A percentile compares a stretch with the other conserved stretches of the same genome.
Evolutionary conservation across 1,284 basidiomycete species (phyloP).

Genomic region (Termitomyces sp.): DNA sequence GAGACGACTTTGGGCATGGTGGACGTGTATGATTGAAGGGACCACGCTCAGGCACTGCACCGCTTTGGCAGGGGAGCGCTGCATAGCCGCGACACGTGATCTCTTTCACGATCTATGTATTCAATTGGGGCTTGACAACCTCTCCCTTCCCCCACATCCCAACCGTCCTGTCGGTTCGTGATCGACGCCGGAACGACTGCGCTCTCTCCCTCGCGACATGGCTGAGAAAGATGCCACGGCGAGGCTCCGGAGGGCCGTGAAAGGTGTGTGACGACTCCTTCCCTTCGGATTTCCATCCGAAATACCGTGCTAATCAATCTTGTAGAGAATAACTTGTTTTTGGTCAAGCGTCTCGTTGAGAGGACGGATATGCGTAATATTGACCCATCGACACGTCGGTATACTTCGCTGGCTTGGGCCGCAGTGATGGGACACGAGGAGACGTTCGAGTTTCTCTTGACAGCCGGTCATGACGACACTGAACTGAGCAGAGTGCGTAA

Average conservation of each 20-base stretch:
- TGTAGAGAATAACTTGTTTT: constrained; percentile 86
- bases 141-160: constrained; percentile 12
- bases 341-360: constrained; percentile 78
- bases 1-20: constrained; percentile 79
- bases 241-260: constrained; percentile 73
- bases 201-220: constrained; percentile 40
- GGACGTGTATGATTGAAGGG: constrained; percentile 7
- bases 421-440: constrained; percentile 81
- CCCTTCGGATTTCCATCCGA: background rate
- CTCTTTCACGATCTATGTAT: constrained; percentile 15
- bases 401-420: constrained; percentile 86
- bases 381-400: constrained; percentile 66
- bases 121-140: constrained; percentile 11
- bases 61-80: constrained; percentile 12
- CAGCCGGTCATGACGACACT: constrained; percentile 83
- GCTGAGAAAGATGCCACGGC: constrained; percentile 76
- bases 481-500: constrained; percentile 77
- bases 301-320: constrained; percentile 17
- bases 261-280: constrained; percentile 48
- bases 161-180: constrained; percentile 14
- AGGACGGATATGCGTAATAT: constrained; percentile 85
- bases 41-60: constrained; percentile 13
- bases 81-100: constrained; percentile 19
- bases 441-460: constrained; percentile 83
- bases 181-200: constrained; percentile 23